phyloP scores from a whole-genome alignment of 2,329 filamentous ascomycete species.

The Trichoderma sp. region DNA sequence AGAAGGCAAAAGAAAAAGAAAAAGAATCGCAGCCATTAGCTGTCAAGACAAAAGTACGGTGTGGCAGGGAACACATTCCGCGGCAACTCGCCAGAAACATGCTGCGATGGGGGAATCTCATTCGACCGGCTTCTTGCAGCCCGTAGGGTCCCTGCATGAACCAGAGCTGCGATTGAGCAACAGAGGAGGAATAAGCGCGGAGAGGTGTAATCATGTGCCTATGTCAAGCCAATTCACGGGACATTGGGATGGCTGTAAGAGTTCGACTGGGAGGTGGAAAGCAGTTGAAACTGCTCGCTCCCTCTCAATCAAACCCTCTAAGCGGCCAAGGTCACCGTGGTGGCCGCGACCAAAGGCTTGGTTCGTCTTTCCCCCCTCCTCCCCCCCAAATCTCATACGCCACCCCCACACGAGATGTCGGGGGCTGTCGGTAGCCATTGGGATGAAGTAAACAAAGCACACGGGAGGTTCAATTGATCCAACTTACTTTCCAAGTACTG shows the following conservation, averaged over 20 bases:
- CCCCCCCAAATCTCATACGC: constrained; percentile 15
- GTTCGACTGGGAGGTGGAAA: not conserved
- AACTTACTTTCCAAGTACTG: constrained; percentile 73
- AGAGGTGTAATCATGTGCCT: not conserved
- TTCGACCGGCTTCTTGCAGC: constrained; percentile 29
- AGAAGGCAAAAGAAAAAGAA: not conserved
- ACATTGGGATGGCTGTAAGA: not conserved
- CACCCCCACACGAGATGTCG: constrained; percentile 21
- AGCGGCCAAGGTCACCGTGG: constrained; percentile 5
- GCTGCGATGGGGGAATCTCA: constrained; percentile 32
- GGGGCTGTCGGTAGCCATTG: constrained; percentile 23
- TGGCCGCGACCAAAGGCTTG: constrained; percentile 5
- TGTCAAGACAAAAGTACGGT: not conserved
- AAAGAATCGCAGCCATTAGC: not conserved
- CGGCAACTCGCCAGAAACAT: not conserved
- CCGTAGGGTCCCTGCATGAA: constrained; percentile 8
- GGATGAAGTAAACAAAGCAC: constrained; percentile 16
- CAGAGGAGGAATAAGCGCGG: not conserved
- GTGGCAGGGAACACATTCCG: not conserved
- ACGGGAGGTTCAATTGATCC: constrained; percentile 20
- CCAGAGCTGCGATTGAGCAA: not conserved
- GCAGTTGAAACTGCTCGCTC: not conserved
- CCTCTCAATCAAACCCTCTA: not conserved
- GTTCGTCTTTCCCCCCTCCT: not conserved
- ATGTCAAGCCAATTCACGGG: not conserved